Evolutionary conservation across 2,329 filamentous ascomycete genomes (phyloP), one percentile per base, ranked within the genome.

Genomic region (Trichophaea hybrida): DNA sequence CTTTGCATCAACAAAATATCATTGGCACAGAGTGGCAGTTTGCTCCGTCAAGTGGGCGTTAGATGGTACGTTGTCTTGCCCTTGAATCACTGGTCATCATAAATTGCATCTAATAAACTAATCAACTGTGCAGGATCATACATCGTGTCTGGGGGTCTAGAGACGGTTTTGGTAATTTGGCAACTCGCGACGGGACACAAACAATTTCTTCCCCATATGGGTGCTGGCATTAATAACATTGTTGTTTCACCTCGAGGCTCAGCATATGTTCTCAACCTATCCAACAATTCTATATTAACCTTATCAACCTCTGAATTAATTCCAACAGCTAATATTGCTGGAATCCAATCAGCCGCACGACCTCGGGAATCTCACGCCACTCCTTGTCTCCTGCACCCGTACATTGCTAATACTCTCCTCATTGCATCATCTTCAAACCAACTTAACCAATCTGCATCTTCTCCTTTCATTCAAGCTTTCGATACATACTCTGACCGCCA

Each of bases 251-350:
- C 84, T 0, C 77, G 76, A 15, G 91, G 93, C 5, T 80, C 87
- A 43, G 84, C 86, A 0, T 98, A 97, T 69, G 85, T 83, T 4
- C 72, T 97, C 31, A 86, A 89, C 66, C 77, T 97, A 55, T 87
- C 89, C 33, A 91, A 97, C 71, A 98, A 98, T 72, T 95, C 89
- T 1, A 77, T 85, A 58, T 91, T 97, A 79, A 77, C 96, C 5
- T 72, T 98, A 13, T 95, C 91, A 1, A 96, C 93, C 2, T 82
- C 88, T 10, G 90, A 97, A 71, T 77, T 97, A 71, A 83, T 85
- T 69, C 88, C 93, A 4, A 88, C 84, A 13, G 81, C 86, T 15
- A 93, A 89, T 68, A 80, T 96, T 60, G 84, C 86, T 17, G 89
- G 91, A 1, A 80, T 97, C 46, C 90, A 96, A 71, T 64, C 64